Base-by-base conservation (phyloP, 139 green algal species). In the Chlorella sorokiniana region DNA sequence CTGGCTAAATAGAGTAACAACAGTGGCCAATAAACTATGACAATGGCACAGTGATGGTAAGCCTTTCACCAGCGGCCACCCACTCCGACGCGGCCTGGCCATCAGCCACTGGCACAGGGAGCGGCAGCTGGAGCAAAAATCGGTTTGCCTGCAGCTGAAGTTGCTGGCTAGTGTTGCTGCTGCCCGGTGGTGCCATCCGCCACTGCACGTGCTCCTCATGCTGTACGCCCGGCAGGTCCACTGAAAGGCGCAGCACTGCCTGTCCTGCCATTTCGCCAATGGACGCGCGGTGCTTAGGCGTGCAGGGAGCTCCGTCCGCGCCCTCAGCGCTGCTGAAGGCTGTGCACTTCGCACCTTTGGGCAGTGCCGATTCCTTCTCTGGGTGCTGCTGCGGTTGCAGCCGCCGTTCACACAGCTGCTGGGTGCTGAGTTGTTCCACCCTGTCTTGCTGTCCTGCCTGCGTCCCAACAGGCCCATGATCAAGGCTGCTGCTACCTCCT, bases 21-120 rank as follows among this genome's bases (percentile, higher is more conserved):
- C 27, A 82, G 52, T 29, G 42, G 45, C 56, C 51, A 85, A 31
- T n/a, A n/a, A n/a, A n/a, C n/a, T n/a, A n/a, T n/a, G n/a, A n/a
- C n/a, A n/a, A n/a, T n/a, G n/a, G n/a, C n/a, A n/a, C n/a, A n/a
- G 69, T 83, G 52, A 74, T 59, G 5, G 71, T 84, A 25, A 82
- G 52, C 3, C 25, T 35, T n/a, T 85, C 61, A 82, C 63, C 89
- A 87, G 48, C 84, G 73, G 10, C 86, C 83, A 35, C 88, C 88
- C 56, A 91, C 71, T 51, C 83, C 62, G 59, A 33, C 3, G 22
- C 69, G 69, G 16, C 79, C 69, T 29, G 59, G 29, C 23, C 18
- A 8, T 10, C 38, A 25, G 7, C 25, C 79, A 88, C 51, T 31
- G 64, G 38, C 38, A 86, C 42, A 65, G 44, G 75, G 29, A 81